phyloP scores from a whole-genome alignment of 108 stramenopile genomes.

The Skeletonema menzelii region DNA sequence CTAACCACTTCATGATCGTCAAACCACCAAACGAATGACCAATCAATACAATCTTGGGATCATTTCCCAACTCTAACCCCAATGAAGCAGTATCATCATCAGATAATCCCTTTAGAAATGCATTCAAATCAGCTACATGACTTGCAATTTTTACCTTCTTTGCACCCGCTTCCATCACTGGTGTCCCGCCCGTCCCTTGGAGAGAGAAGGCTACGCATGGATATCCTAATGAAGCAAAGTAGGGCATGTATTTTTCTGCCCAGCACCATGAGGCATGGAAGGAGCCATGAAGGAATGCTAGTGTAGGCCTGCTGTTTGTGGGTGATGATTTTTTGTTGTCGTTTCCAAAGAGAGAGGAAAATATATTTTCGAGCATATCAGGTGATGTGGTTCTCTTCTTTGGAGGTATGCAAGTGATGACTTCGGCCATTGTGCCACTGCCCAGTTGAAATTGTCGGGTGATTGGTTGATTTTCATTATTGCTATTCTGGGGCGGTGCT shows the following conservation, averaged over 20 bases:
- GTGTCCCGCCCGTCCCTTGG: conserved; percentile 54
- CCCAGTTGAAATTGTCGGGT: conserved; percentile 14
- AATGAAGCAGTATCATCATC: conserved; percentile 1
- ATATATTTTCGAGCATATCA: conserved; percentile 3
- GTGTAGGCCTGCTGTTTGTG: conserved; percentile 29
- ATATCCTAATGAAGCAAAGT: conserved; percentile 50
- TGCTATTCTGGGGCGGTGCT: not conserved
- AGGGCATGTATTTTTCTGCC: conserved; percentile 50
- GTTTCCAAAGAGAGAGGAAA: conserved; percentile 8
- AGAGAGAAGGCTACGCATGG: conserved; percentile 41
- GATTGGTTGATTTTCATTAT: conserved; percentile 1
- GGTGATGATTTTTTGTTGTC: conserved; percentile 5
- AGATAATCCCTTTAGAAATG: conserved; percentile 32
- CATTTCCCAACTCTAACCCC: conserved; percentile 27
- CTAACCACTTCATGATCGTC: conserved; percentile 52
- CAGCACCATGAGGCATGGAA: conserved; percentile 66
- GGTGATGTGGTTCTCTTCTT: not conserved
- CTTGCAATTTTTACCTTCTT: conserved; percentile 38
- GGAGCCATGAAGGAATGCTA: conserved; percentile 58
- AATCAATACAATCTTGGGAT: conserved; percentile 32
- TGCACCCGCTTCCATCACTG: conserved; percentile 32
- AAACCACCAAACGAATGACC: conserved; percentile 54
- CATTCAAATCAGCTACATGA: conserved; percentile 47
- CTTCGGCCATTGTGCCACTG: conserved; percentile 41
- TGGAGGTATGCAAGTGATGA: conserved; percentile 19